Conservation (phyloP, 1,284 basidiomycete genomes). For the Rhodotorula sp. region DNA sequence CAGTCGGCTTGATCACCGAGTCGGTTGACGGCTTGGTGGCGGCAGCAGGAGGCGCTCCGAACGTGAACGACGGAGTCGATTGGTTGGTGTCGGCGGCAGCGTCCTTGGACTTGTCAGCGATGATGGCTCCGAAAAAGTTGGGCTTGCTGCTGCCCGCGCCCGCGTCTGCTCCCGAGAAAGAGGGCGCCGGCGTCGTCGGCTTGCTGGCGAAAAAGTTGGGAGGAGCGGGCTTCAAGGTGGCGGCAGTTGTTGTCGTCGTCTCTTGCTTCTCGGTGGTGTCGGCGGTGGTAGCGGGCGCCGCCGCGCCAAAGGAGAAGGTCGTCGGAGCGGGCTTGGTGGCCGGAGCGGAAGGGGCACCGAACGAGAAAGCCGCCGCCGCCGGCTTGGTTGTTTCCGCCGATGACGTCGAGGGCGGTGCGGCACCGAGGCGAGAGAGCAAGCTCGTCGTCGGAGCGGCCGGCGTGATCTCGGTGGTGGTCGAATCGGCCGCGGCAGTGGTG, state of each 20-base stretch:
- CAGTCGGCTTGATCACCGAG: conserved; percentile 9
- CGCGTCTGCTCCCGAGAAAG: conserved; percentile 1
- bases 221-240: background rate
- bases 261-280: background rate
- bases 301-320: conserved; percentile 5
- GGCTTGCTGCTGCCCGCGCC: conserved; percentile 11
- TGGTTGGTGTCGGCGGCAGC: conserved; percentile 1
- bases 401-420: background rate
- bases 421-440: conserved; percentile 16
- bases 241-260: background rate
- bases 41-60: conserved; percentile 9
- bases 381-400: background rate
- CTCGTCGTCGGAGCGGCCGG: background rate
- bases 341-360: conserved; percentile 7
- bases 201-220: conserved; percentile 27
- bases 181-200: background rate
- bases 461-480: background rate
- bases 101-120: conserved; percentile 26
- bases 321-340: background rate
- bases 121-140: conserved; percentile 34
- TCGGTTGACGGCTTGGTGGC: background rate
- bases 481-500: background rate
- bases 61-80: conserved; percentile 16
- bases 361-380: conserved; percentile 12
- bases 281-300: background rate